Percentiles rank a stretch among this genome's conserved stretches.
These are phyloP conservation scores for Podila epigama DNA, from an alignment of 192 early-diverging fungal genomes.

Conservation along the genomic window DNA sequence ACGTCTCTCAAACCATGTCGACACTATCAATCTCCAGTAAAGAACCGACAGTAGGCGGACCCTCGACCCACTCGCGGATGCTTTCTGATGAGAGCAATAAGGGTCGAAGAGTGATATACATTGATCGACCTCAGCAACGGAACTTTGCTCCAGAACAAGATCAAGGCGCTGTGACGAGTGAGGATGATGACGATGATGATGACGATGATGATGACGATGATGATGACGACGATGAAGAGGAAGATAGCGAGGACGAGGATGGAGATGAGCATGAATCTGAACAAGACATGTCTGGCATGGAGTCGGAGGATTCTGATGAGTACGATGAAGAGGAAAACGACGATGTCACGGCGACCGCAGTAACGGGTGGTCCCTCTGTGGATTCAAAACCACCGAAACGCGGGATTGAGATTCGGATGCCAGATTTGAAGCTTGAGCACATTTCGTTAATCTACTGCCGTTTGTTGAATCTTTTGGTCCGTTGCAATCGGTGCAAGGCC, in stretches of 20 bases:
- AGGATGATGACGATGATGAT: conserved; percentile 24
- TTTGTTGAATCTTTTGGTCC: conserved; percentile 67
- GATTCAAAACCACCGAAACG: conserved; percentile 46
- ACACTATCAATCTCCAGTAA: background rate
- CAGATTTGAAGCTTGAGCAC: conserved; percentile 63
- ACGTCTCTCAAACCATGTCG: background rate
- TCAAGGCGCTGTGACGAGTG: conserved; percentile 35
- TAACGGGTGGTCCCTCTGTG: conserved; percentile 5
- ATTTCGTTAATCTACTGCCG: conserved; percentile 73
- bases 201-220: conserved; percentile 33
- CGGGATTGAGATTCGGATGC: conserved; percentile 81
- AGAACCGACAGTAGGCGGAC: background rate
- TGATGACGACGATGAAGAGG: conserved; percentile 15
- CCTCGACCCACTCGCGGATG: background rate
- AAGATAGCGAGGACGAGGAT: conserved; percentile 35
- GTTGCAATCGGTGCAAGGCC: conserved; percentile 81
- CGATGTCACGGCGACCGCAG: background rate
- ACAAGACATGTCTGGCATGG: conserved; percentile 16
- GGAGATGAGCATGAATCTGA: conserved; percentile 31
- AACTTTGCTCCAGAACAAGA: conserved; percentile 47
- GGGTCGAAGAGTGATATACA: conserved; percentile 18
- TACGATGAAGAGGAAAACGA: conserved; percentile 35
- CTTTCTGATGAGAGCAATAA: background rate
- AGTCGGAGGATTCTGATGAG: background rate
- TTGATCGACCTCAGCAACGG: conserved; percentile 5